Evolutionary conservation across 352 stramenopile species (phyloP).

Genomic region (Achlya hypogyna): DNA sequence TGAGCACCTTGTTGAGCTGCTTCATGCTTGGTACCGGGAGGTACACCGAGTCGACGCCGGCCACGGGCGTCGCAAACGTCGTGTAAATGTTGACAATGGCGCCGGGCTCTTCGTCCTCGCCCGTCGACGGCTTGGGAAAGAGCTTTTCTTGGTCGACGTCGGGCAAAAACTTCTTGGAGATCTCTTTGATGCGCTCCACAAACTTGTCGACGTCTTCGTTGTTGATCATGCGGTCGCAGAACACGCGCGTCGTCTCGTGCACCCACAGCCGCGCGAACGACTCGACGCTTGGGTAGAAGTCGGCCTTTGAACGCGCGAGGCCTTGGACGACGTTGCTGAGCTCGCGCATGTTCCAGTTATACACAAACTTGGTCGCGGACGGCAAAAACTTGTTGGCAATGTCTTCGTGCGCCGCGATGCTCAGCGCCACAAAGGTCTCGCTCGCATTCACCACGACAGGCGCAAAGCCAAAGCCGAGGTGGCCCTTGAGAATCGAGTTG

Average conservation of each 20-base stretch:
- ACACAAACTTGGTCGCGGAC: conserved; percentile 96
- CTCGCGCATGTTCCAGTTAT: conserved; percentile 98
- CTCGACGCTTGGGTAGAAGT: conserved; percentile 85
- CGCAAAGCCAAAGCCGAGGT: conserved; percentile 83
- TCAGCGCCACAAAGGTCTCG: conserved; percentile 86
- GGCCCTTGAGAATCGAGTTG: conserved; percentile 90
- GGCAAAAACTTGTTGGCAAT: conserved; percentile 92
- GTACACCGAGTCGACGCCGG: conserved; percentile 58
- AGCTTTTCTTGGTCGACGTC: conserved; percentile 78
- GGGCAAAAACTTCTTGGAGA: conserved; percentile 88
- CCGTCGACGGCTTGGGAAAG: conserved; percentile 39
- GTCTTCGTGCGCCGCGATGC: conserved; percentile 84
- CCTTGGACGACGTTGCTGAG: conserved; percentile 96
- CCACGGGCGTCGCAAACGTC: conserved; percentile 82
- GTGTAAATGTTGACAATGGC: conserved; percentile 90
- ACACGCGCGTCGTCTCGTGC: conserved; percentile 96
- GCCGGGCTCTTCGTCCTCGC: conserved; percentile 37
- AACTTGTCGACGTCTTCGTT: conserved; percentile 92
- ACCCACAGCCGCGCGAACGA: conserved; percentile 90
- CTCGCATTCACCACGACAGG: conserved; percentile 48
- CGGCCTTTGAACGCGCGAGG: conserved; percentile 84
- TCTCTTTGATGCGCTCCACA: conserved; percentile 85
- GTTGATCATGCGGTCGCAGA: conserved; percentile 94
- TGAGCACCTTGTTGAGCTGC: conserved; percentile 80
- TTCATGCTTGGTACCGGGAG: conserved; percentile 71